phyloP scores from a whole-genome alignment of 228 moss, liverwort and hornwort genomes.

The Sphagnum magellanicum region DNA sequence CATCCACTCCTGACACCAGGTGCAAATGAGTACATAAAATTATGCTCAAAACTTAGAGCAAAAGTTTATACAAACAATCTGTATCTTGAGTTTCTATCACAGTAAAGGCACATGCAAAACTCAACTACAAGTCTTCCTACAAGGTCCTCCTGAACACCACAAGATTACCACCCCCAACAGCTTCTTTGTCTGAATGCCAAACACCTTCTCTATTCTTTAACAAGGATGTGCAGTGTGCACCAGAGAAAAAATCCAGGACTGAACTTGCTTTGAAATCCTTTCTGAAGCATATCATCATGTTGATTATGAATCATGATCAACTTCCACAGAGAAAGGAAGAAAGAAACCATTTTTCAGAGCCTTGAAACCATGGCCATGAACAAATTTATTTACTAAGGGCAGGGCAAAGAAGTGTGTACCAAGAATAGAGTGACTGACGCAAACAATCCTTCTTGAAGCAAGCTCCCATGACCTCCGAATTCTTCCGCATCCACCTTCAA shows the following conservation, averaged over 20 bases:
- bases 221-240: too few species aligned
- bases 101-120: too few species aligned
- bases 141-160: too few species aligned
- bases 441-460: constrained; percentile 88
- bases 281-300: neutral
- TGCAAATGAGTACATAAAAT: neutral
- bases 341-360: neutral
- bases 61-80: too few species aligned
- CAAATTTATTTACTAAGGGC: neutral
- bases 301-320: neutral
- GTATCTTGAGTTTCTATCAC: too few species aligned
- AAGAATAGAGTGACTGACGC: constrained; percentile 84
- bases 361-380: neutral
- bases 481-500: constrained; percentile 87
- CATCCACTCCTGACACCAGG: too few species aligned
- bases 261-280: neutral
- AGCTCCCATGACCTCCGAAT: constrained; percentile 71
- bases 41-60: neutral
- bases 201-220: too few species aligned
- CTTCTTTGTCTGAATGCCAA: too few species aligned
- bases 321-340: neutral
- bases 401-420: constrained; percentile 16
- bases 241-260: neutral
- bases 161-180: too few species aligned
- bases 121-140: too few species aligned